Base-by-base conservation (phyloP, 257 asterid species). In the Nemophila menziesii region DNA sequence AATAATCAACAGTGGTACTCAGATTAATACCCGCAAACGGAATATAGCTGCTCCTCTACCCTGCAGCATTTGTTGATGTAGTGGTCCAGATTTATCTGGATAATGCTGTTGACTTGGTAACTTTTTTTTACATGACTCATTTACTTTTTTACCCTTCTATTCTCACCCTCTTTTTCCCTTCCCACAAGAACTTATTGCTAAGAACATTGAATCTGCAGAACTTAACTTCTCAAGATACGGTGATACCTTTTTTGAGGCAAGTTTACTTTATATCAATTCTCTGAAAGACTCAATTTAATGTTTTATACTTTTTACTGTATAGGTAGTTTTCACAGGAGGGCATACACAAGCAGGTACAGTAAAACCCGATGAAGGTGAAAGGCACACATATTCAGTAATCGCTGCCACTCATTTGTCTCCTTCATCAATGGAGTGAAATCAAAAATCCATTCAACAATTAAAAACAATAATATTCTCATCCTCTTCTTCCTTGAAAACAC, bases 1-100 rank as follows among this genome's bases (percentile, higher is more conserved):
- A n/a, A n/a, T n/a, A n/a, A n/a, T n/a, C n/a, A n/a, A n/a, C 80
- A 89, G 96, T 78, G 98, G 98, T 42, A 76, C 94, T 95, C 98
- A 95, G 98, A 89, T 89, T 74, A 84, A 89, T 95, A 84, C 98
- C 98, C 98, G 96, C 98, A 89, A 89, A 74, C 92, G 96, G 87
- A 89, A 89, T 66, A 89, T 89, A 50, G 81, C 98, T 15, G 98
- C 93, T 37, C 96, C 98, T 0, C 78, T 89, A 89, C 92, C 92
- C 98, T 84, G 94, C 96, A 62, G 81, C 93, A 58, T 89, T 89
- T 75, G 81, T 95, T 56, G 98, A 89, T 84, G 98, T 94, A 84
- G 98, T 84, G 85, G 93, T 90, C 87, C 94, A 90, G 96, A 79
- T 90, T 50, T 90, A 84, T 73, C 70, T 90, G 83, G 98, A 90